A percentile compares a stretch with the other conserved stretches of the same genome.
phyloP scores from a whole-genome alignment of 2,329 filamentous ascomycete species.

The Colletotrichum sojae region DNA sequence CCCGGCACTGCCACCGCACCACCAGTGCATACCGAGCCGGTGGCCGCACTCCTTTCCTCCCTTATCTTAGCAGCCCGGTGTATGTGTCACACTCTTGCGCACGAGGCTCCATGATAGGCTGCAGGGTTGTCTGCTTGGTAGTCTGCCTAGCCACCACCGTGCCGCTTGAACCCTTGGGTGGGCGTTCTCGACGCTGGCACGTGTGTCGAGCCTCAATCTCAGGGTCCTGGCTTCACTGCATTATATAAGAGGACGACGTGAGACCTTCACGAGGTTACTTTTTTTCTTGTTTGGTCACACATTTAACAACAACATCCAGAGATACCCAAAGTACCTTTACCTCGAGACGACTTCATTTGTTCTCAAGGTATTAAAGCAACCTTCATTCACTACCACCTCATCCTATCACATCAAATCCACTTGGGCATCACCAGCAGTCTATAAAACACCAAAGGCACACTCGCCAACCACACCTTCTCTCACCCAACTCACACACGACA shows the following conservation, averaged over 20 bases:
- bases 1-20: conserved; percentile 4
- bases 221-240: neutral
- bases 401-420: neutral
- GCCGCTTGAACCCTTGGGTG: neutral
- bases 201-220: neutral
- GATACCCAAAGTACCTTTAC: conserved; percentile 3
- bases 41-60: conserved; percentile 1
- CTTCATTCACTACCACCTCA: neutral
- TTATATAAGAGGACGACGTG: neutral
- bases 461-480: neutral
- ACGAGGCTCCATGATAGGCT: conserved; percentile 19
- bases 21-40: neutral
- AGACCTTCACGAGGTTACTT: neutral
- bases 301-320: neutral
- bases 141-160: conserved; percentile 8
- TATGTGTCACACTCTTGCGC: neutral
- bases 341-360: neutral
- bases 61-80: neutral
- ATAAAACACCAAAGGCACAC: conserved; percentile 1
- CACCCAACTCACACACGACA: neutral
- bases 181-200: neutral
- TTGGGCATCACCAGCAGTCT: neutral
- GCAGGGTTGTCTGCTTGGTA: neutral
- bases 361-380: neutral
- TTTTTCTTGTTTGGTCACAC: neutral